A percentile compares a stretch with the other conserved stretches of the same genome.
Evolutionary conservation across 1,139 yeast genomes (phyloP).

Genomic region (Yamadazyma mexicana): DNA sequence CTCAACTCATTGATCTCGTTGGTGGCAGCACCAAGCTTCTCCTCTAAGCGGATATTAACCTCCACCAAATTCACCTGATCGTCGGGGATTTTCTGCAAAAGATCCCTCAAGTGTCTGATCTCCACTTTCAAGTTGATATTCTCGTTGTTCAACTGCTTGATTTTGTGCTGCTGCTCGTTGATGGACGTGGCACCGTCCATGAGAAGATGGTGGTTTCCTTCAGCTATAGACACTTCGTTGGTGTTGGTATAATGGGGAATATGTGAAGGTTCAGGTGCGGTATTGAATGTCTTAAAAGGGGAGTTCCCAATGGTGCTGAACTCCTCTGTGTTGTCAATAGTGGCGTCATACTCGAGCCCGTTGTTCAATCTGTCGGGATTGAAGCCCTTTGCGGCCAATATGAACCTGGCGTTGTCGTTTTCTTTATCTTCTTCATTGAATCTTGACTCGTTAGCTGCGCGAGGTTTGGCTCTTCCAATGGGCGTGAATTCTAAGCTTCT

Average conservation of each 20-base stretch:
- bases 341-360: conserved; percentile 21
- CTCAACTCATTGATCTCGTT: conserved; percentile 10
- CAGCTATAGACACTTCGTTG: not conserved
- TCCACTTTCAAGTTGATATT: conserved; percentile 64
- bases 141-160: conserved; percentile 54
- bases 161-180: conserved; percentile 54
- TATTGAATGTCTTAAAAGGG: conserved; percentile 5
- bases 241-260: not conserved
- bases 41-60: conserved; percentile 42
- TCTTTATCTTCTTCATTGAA: conserved; percentile 10
- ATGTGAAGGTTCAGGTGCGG: not conserved
- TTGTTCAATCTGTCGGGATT: conserved; percentile 12
- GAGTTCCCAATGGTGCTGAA: conserved; percentile 11
- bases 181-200: conserved; percentile 27
- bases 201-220: conserved; percentile 5
- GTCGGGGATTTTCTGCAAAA: conserved; percentile 46
- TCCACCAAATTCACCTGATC: conserved; percentile 39
- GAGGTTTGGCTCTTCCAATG: conserved; percentile 24
- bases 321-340: conserved; percentile 37
- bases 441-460: not conserved
- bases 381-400: conserved; percentile 10
- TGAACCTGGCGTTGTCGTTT: conserved; percentile 7
- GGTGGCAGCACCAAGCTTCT: conserved; percentile 27
- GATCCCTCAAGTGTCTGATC: conserved; percentile 52
- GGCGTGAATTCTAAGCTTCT: conserved; percentile 42